phyloP scores from a whole-genome alignment of 164 flowering plant species.

The Aristolochia fimbriata region DNA sequence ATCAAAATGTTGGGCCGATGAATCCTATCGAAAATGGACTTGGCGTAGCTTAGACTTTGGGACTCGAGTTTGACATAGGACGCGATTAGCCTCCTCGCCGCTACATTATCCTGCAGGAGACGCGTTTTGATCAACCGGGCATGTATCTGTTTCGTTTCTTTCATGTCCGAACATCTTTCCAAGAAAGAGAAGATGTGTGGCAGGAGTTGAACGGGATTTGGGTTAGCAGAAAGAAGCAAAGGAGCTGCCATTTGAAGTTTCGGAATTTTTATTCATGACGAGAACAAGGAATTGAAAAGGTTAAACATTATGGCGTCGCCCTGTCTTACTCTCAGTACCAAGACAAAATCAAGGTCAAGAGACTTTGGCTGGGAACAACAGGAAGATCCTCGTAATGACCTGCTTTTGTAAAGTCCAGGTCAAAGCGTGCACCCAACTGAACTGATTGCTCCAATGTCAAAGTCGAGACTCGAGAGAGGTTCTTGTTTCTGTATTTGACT shows the following conservation, averaged over 20 bases:
- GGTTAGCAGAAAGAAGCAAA: constrained; percentile 15
- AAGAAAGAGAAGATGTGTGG: constrained; percentile 14
- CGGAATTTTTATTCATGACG: not conserved
- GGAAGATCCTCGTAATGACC: too few species aligned
- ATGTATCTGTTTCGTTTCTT: constrained; percentile 40
- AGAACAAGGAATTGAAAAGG: not conserved
- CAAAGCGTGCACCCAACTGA: too few species aligned
- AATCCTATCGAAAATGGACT: constrained; percentile 18
- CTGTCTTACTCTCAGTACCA: too few species aligned
- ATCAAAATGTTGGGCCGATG: constrained; percentile 31
- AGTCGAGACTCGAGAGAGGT: too few species aligned
- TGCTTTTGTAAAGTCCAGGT: too few species aligned
- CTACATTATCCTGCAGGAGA: constrained; percentile 11
- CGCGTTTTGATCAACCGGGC: constrained; percentile 33
- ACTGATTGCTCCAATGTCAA: too few species aligned
- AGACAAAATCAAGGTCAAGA: too few species aligned
- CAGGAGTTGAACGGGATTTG: constrained; percentile 13
- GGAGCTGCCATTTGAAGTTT: constrained; percentile 15
- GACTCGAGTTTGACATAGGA: constrained; percentile 13
- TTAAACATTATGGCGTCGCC: too few species aligned
- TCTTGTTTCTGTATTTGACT: too few species aligned
- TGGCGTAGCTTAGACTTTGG: constrained; percentile 26
- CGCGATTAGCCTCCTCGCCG: constrained; percentile 20
- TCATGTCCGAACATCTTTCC: constrained; percentile 35
- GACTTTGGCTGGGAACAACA: too few species aligned